Percentiles rank a stretch among this genome's conserved stretches.
Conservation (phyloP, 805 yeast genomes). For the Nematodospora valgi region DNA sequence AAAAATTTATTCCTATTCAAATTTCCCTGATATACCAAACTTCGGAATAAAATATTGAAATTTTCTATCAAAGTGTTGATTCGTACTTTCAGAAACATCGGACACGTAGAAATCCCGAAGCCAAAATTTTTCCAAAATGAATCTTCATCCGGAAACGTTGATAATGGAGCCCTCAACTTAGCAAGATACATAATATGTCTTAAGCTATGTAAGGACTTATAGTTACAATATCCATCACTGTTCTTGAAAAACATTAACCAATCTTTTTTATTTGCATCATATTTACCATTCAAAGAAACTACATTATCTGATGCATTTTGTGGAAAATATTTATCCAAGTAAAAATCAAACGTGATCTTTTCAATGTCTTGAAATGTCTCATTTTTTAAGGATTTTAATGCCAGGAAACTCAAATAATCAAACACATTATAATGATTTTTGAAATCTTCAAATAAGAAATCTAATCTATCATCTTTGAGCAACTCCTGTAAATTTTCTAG, state of each 20-base stretch:
- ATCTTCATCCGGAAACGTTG: constrained; percentile 19
- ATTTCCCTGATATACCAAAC: constrained; percentile 27
- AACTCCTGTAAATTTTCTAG: constrained; percentile 54
- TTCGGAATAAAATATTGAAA: constrained; percentile 47
- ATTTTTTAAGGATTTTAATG: constrained; percentile 20
- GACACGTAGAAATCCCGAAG: constrained; percentile 20
- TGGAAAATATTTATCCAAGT: constrained; percentile 22
- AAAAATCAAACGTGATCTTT: constrained; percentile 15
- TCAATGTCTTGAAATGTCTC: constrained; percentile 23
- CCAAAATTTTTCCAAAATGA: constrained; percentile 25
- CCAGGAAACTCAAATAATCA: constrained; percentile 35
- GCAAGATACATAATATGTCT: constrained; percentile 21
- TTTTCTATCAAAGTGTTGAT: constrained; percentile 46
- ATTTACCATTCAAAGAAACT: constrained; percentile 33
- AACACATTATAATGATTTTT: constrained; percentile 32
- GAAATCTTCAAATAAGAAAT: constrained; percentile 32
- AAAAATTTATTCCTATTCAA: constrained; percentile 2
- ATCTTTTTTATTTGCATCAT: constrained; percentile 25
- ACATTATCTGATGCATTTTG: constrained; percentile 7
- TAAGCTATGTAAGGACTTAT: constrained; percentile 17
- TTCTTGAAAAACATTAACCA: constrained; percentile 29
- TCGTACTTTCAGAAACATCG: constrained; percentile 41
- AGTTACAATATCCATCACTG: constrained; percentile 9
- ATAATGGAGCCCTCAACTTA: constrained; percentile 18
- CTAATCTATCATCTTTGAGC: constrained; percentile 45